Conservation (phyloP, 768 basidiomycete species). For the Hericium coralloides region DNA sequence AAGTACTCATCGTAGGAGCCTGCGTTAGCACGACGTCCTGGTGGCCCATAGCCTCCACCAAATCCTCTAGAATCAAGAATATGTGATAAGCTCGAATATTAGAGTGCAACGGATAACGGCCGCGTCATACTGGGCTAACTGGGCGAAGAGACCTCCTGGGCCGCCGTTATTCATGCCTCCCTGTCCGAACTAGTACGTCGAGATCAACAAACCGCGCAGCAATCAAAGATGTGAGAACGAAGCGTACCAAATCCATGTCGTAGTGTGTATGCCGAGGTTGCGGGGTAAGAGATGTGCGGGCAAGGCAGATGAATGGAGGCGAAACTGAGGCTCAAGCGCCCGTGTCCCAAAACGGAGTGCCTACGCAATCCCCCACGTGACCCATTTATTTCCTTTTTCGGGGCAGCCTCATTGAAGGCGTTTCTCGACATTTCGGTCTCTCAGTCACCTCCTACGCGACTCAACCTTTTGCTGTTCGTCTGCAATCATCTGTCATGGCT, state of each 20-base stretch:
- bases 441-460: not conserved
- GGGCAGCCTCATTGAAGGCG: not conserved
- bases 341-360: too few relatives aligned
- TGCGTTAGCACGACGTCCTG: constrained; percentile 40
- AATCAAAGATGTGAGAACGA: not conserved
- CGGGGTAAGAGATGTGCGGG: too few relatives aligned
- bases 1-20: constrained; percentile 86
- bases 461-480: not conserved
- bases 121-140: constrained; percentile 49
- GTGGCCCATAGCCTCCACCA: constrained; percentile 39
- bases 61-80: constrained; percentile 35
- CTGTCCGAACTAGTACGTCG: constrained; percentile 5
- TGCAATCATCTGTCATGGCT: constrained; percentile 4
- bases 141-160: constrained; percentile 54
- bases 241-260: constrained; percentile 32
- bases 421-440: not conserved
- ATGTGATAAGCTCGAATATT: not conserved
- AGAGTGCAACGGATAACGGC: not conserved
- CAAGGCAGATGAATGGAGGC: too few relatives aligned
- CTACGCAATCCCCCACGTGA: constrained; percentile 1
- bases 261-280: not conserved
- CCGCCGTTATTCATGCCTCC: constrained; percentile 28
- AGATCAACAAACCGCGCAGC: not conserved
- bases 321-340: too few relatives aligned
- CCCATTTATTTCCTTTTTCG: not conserved